Conservation (phyloP, 768 basidiomycete genomes). For the Psilocybe sp. region DNA sequence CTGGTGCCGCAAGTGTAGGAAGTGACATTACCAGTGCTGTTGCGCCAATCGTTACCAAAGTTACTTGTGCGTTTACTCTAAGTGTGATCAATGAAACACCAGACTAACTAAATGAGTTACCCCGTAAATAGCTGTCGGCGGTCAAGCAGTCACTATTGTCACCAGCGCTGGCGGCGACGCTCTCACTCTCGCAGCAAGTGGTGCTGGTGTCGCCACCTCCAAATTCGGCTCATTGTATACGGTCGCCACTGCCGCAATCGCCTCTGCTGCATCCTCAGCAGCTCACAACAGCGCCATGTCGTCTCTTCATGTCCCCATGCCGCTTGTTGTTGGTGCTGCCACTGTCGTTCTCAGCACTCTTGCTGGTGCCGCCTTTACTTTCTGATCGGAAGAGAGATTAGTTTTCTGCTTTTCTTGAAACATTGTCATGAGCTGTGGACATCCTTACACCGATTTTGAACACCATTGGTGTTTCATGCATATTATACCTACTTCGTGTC, state of each 20-base stretch:
- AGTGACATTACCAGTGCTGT: conserved; percentile 27
- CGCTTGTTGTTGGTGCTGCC: conserved; percentile 28
- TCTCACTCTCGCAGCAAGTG: conserved; percentile 52
- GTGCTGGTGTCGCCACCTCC: conserved; percentile 42
- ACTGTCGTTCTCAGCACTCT: conserved; percentile 38
- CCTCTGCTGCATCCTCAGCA: conserved; percentile 12
- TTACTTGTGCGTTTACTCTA: conserved; percentile 35
- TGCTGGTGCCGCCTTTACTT: conserved; percentile 36
- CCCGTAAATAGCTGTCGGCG: conserved; percentile 46
- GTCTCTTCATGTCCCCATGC: conserved; percentile 24
- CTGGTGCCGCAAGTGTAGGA: conserved; percentile 16
- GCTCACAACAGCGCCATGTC: conserved; percentile 23
- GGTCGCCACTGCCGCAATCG: conserved; percentile 38
- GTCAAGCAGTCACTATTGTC: conserved; percentile 49
- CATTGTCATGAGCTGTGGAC: too few species aligned
- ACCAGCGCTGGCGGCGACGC: conserved; percentile 58
- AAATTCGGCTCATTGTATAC: conserved; percentile 54
- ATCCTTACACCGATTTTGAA: too few species aligned
- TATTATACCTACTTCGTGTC: too few species aligned
- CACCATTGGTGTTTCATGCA: too few species aligned
- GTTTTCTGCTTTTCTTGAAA: too few species aligned
- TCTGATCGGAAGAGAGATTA: conserved; percentile 19
- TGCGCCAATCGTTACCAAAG: conserved; percentile 30
- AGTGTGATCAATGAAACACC: too few species aligned
- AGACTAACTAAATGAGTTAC: conserved; percentile 9